Evolutionary conservation across 2,329 filamentous ascomycete genomes (phyloP), one percentile per base, ranked within the genome.

Genomic region (Herpotrichia juniperi): DNA sequence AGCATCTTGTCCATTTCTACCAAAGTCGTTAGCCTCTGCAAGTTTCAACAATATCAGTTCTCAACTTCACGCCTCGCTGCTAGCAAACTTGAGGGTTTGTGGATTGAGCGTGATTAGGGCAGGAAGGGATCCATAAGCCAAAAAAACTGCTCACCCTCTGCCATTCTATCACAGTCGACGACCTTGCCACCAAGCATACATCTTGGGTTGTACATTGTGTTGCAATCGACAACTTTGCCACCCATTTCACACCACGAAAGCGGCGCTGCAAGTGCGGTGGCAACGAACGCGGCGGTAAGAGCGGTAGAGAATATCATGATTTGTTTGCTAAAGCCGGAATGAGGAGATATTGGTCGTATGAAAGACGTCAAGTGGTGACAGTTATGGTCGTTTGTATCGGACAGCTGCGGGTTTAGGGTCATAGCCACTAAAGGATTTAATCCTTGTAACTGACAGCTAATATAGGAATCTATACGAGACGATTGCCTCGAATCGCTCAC

Each of bases 111-210:
- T 24, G 14, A 28, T 7, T 28, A 28, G 12, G 26, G 37, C 21
- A 14, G 3, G 19, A 7, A 37, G 16, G 16, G 22, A 34, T 39
- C 12, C 44, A 37, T n/a, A n/a, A n/a, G n/a, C n/a, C n/a, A 32
- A 40, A 14, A 44, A n/a, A 26, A 21, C 9, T 3, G 17, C 42
- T 39, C 32, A 51, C 48, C 24, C 19, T 51, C 42, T 25, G 24
- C 42, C 49, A 47, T 42, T 8, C 28, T 47, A 26, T 51, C 25
- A 35, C 43, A 51, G 24, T 42, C 28, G 21, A 46, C 26, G 10
- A 47, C 34, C 16, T 42, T 51, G 4, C 43, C 49, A 21, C 31
- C 31, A 11, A 51, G 16, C 43, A 31, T 14, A 32, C 48, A 51
- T 14, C 48, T 10, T 10, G 7, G 14, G 24, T 39, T n/a, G n/a